Evolutionary conservation across 805 yeast genomes (phyloP).

Genomic region (Candida verbasci): DNA sequence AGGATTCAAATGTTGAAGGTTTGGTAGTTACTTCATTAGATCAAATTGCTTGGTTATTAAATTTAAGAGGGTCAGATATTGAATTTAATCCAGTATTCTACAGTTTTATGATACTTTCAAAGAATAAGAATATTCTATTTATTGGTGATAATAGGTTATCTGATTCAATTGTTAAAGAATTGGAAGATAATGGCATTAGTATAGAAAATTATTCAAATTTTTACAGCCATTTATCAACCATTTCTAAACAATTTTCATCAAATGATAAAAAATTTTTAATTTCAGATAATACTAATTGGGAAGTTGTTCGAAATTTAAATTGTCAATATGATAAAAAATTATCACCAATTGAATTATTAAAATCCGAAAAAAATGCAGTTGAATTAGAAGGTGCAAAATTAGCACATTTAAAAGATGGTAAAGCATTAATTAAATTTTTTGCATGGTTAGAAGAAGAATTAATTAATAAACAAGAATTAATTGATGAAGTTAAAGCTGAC

Average conservation of each 20-base stretch:
- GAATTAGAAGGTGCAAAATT: constrained; percentile 49
- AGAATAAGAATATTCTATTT: constrained; percentile 33
- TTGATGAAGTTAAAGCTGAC: constrained; percentile 61
- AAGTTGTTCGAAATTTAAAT: constrained; percentile 30
- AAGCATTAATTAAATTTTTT: constrained; percentile 49
- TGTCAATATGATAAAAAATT: constrained; percentile 26
- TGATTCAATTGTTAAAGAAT: constrained; percentile 20
- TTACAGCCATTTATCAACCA: constrained; percentile 38
- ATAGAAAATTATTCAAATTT: constrained; percentile 42
- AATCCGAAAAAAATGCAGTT: constrained; percentile 45
- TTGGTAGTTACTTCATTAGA: constrained; percentile 56
- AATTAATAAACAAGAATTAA: constrained; percentile 29
- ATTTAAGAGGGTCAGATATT: constrained; percentile 52
- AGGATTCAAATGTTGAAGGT: constrained; percentile 23
- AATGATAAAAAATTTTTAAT: constrained; percentile 27
- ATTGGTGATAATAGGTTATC: constrained; percentile 40
- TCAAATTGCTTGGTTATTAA: constrained; percentile 82
- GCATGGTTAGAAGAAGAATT: constrained; percentile 60
- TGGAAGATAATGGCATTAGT: constrained; percentile 20
- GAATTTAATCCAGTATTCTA: constrained; percentile 53
- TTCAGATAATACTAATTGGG: constrained; percentile 35
- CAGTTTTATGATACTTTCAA: constrained; percentile 34
- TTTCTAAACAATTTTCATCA: constrained; percentile 31
- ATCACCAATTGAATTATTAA: constrained; percentile 45
- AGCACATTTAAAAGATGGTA: constrained; percentile 57